Base-by-base conservation (phyloP, 129 eudicot species). In the Flaveria robusta region DNA sequence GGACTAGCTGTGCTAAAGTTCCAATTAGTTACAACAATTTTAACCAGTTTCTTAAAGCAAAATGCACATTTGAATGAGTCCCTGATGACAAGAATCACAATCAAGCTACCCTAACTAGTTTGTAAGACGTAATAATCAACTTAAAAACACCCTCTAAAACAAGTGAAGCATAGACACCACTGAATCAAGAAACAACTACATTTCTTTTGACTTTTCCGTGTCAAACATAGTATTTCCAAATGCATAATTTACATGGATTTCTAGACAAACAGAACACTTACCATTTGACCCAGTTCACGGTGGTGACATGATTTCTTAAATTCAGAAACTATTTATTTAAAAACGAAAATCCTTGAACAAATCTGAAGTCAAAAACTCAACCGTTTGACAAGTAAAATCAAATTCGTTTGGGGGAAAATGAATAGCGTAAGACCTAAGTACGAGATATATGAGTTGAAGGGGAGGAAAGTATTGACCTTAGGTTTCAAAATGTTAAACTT, bases 391-490 rank as follows among this genome's bases (percentile, higher is more conserved):
- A 22, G 29, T 15, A 56, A 73, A 37, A 34, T 73, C 56, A 58
- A 15, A 56, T 37, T 2, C 12, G 16, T 68, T 22, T 68, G 0
- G 20, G 2, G 58, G 41, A 39, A 45, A 23, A 46, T 24, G 42
- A 14, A 69, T 2, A 7, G 43, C 45, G 12, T 22, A 31, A 31
- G 0, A 6, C 37, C 37, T 3, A 31, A 31, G 37, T 4, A 31
- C 4, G 37, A 31, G 5, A 6, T 31, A 4, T 31, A 31, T 31
- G 37, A 31, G 42, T 70, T 27, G 50, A 56, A 15, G 51, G 39
- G 29, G 34, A 29, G 13, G 70, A 45, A 74, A 66, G 76, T 29
- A 12, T 70, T 74, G 70, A 85, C 89, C 89, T 85, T 85, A 9
- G 84, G 49, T 70, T 27, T 81, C 47, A 82, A 23, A 46, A 65